phyloP scores from a whole-genome alignment of 1,284 basidiomycete species.

The Ustilago bromivora region DNA sequence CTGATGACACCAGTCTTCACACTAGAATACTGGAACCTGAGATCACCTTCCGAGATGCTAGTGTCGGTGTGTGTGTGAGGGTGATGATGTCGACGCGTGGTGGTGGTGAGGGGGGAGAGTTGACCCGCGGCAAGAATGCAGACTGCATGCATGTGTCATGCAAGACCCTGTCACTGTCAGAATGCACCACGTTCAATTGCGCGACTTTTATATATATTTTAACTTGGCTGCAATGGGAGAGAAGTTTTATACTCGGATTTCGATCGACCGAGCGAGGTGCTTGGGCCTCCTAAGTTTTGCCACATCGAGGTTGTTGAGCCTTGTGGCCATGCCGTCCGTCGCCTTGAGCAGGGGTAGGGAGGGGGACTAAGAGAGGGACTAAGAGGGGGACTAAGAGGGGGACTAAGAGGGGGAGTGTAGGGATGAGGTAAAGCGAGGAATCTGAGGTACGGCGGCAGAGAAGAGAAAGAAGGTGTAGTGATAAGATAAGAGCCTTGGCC shows the following conservation, averaged over 20 bases:
- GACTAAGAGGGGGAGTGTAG: background rate
- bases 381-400: background rate
- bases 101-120: background rate
- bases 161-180: background rate
- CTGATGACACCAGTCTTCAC: background rate
- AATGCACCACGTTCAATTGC: slow-evolving; percentile 13
- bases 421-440: background rate
- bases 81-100: background rate
- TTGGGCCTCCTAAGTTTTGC: too few species aligned
- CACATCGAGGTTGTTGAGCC: too few species aligned
- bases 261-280: too few species aligned
- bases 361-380: background rate
- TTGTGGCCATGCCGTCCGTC: too few species aligned
- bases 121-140: slow-evolving; percentile 11
- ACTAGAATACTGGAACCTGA: too few species aligned
- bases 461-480: background rate
- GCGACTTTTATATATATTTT: slow-evolving; percentile 6
- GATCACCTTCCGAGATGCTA: too few species aligned
- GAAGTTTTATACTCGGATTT: too few species aligned
- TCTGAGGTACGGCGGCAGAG: too few species aligned
- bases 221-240: background rate
- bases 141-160: background rate
- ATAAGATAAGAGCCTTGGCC: slow-evolving; percentile 8
- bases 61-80: too few species aligned
- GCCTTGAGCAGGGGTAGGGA: background rate